A percentile compares a stretch with the other conserved stretches of the same genome.
Conservation (phyloP, 306 rosid genomes). For the Amphicarpaea edgeworthii region DNA sequence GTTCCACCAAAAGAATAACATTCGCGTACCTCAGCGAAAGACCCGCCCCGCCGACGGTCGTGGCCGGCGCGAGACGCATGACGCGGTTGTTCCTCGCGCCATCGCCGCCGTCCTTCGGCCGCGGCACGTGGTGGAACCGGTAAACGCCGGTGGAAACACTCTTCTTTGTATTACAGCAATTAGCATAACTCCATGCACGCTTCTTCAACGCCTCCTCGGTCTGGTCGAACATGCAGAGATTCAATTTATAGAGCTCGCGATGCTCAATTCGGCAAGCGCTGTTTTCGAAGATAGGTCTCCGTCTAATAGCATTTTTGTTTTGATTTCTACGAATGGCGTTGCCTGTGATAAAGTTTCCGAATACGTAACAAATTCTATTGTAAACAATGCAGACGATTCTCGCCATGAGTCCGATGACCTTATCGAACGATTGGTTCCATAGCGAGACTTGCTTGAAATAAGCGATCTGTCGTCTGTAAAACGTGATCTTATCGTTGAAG, state of each 20-base stretch:
- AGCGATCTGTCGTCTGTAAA: slow-evolving; percentile 52
- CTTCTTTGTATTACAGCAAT: slow-evolving; percentile 41
- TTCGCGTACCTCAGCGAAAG: slow-evolving; percentile 68
- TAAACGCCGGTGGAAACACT: not conserved
- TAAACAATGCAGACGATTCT: slow-evolving; percentile 57
- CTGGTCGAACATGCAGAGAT: slow-evolving; percentile 11
- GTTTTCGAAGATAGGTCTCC: slow-evolving; percentile 28
- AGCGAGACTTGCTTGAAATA: slow-evolving; percentile 67
- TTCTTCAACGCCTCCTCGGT: slow-evolving; percentile 17
- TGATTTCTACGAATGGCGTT: not conserved
- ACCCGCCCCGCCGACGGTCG: slow-evolving; percentile 73
- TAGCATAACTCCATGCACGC: not conserved
- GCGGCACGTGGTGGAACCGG: not conserved
- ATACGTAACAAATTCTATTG: slow-evolving; percentile 56
- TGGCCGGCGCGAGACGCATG: slow-evolving; percentile 42
- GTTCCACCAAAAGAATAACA: slow-evolving; percentile 58
- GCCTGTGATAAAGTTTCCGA: slow-evolving; percentile 48
- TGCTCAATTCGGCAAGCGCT: slow-evolving; percentile 49
- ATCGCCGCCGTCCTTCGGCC: not conserved
- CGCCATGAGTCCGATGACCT: slow-evolving; percentile 60
- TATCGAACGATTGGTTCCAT: slow-evolving; percentile 68
- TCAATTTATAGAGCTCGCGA: slow-evolving; percentile 33
- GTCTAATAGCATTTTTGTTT: not conserved
- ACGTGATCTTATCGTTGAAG: slow-evolving; percentile 42
- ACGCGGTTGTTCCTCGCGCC: slow-evolving; percentile 45